These are phyloP conservation scores for Alternaria burnsii DNA, from an alignment of 2,329 filamentous ascomycete genomes.

Conservation along the genomic window DNA sequence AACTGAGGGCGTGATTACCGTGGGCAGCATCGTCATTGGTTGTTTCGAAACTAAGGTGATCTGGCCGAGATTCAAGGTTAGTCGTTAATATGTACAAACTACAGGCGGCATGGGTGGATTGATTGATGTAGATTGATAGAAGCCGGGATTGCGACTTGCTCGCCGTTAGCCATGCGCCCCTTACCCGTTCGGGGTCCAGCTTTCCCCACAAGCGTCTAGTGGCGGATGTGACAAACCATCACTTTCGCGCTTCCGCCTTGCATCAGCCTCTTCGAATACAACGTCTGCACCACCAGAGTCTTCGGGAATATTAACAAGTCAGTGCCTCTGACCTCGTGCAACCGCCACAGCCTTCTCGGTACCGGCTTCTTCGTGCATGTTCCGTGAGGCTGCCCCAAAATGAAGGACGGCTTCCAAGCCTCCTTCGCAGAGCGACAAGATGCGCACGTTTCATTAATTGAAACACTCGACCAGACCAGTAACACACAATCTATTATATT, in stretches of 20 bases:
- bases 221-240: conserved; percentile 16
- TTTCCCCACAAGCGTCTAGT: conserved; percentile 31
- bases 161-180: conserved; percentile 29
- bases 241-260: conserved; percentile 24
- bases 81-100: conserved; percentile 42
- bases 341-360: conserved; percentile 13
- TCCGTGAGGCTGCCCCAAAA: conserved; percentile 31
- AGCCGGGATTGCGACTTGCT: conserved; percentile 38
- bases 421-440: conserved; percentile 9
- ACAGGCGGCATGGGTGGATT: conserved; percentile 30
- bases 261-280: conserved; percentile 25
- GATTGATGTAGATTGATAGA: conserved; percentile 51
- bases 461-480: conserved; percentile 34
- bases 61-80: conserved; percentile 36
- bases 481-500: conserved; percentile 48
- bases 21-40: conserved; percentile 36
- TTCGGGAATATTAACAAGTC: conserved; percentile 28
- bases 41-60: conserved; percentile 21
- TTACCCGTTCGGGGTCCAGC: conserved; percentile 18
- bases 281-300: conserved; percentile 30
- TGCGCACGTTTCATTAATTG: conserved; percentile 33
- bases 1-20: conserved; percentile 39
- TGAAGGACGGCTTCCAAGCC: conserved; percentile 22
- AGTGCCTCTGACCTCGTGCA: conserved; percentile 10
- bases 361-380: conserved; percentile 15